Evolutionary conservation across 148 eudicot species (phyloP).

Genomic region (Persicaria maculosa): DNA sequence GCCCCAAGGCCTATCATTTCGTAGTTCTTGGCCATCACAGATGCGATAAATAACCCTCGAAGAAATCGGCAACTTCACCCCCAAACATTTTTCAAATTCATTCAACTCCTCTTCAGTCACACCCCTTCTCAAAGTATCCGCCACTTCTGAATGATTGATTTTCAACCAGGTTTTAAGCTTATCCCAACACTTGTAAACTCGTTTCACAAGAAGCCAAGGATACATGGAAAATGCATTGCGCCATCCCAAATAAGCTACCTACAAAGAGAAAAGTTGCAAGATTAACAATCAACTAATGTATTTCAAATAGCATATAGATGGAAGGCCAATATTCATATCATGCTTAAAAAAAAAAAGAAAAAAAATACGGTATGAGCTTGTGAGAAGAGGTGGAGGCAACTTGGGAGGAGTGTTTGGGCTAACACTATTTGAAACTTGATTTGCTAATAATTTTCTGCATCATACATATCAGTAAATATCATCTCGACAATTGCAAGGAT

Average conservation of each 20-base stretch:
- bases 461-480: too few relatives aligned
- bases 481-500: too few relatives aligned
- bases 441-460: too few relatives aligned
- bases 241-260: slow-evolving; percentile 77
- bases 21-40: slow-evolving; percentile 67
- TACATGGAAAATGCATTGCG: slow-evolving; percentile 60
- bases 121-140: slow-evolving; percentile 48
- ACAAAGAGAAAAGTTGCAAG: not conserved
- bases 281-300: too few relatives aligned
- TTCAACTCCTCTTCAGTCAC: slow-evolving; percentile 64
- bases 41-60: slow-evolving; percentile 72
- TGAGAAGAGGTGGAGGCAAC: too few relatives aligned
- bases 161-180: slow-evolving; percentile 51
- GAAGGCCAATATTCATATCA: too few relatives aligned
- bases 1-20: slow-evolving; percentile 32
- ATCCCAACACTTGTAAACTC: slow-evolving; percentile 64
- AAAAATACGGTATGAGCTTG: too few relatives aligned
- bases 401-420: too few relatives aligned
- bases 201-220: slow-evolving; percentile 73
- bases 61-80: slow-evolving; percentile 31
- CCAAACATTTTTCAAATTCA: slow-evolving; percentile 41
- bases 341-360: too few relatives aligned
- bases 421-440: too few relatives aligned
- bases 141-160: slow-evolving; percentile 17
- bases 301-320: too few relatives aligned